phyloP scores from a whole-genome alignment of 805 yeast species.

The Kuraishia hungarica region DNA sequence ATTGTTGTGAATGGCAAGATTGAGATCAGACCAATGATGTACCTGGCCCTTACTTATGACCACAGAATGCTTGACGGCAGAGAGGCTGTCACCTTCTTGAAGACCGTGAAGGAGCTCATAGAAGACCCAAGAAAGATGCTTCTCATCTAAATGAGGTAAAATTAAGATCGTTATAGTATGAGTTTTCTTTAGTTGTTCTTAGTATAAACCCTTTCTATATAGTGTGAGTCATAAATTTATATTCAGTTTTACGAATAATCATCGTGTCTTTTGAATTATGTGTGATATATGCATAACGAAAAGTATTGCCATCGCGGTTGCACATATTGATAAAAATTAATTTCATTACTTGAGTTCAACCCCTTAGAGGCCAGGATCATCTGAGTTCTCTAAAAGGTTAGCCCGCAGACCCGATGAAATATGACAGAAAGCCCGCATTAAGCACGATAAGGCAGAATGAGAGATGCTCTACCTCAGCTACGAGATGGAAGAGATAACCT shows the following conservation, averaged over 20 bases:
- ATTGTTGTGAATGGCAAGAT: slow-evolving; percentile 94
- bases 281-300: no score
- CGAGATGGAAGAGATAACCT: no score
- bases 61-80: slow-evolving; percentile 98
- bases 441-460: neutral
- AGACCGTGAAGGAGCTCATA: slow-evolving; percentile 90
- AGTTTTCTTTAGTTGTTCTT: neutral
- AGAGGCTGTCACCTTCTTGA: slow-evolving; percentile 95
- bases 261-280: no score
- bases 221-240: neutral
- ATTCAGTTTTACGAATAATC: neutral
- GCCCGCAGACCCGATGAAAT: neutral
- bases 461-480: neutral
- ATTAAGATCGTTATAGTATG: neutral
- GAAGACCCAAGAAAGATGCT: slow-evolving; percentile 99
- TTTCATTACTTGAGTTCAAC: no score
- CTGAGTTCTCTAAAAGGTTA: no score
- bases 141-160: slow-evolving; percentile 25
- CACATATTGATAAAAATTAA: no score
- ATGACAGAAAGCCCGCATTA: neutral
- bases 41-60: slow-evolving; percentile 95
- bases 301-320: no score
- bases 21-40: slow-evolving; percentile 99
- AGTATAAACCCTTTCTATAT: neutral
- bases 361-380: no score